These are phyloP conservation scores for Macroventuria anomochaeta DNA, from an alignment of 2,329 filamentous ascomycete genomes.

Conservation along the genomic window DNA sequence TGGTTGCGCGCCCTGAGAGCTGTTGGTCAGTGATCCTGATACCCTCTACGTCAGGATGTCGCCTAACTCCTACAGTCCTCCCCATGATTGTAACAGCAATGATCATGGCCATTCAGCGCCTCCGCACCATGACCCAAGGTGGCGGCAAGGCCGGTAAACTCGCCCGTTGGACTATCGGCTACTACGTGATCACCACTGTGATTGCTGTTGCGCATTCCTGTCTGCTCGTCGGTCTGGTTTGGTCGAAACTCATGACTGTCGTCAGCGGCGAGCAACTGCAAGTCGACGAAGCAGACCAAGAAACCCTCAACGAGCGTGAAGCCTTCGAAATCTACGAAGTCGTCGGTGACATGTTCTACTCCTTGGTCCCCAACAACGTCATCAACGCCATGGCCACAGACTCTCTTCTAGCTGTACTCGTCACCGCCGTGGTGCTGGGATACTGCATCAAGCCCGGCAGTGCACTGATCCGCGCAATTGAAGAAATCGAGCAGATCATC, in stretches of 20 bases:
- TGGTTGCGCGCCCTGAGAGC: slow-evolving; percentile 60
- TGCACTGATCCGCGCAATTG: slow-evolving; percentile 52
- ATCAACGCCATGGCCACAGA: slow-evolving; percentile 57
- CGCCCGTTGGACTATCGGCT: slow-evolving; percentile 58
- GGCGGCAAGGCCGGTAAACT: slow-evolving; percentile 50
- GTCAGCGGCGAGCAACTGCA: slow-evolving; percentile 46
- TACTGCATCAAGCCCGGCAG: slow-evolving; percentile 54
- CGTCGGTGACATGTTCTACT: slow-evolving; percentile 58
- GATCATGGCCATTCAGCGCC: slow-evolving; percentile 58
- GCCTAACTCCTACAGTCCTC: slow-evolving; percentile 50
- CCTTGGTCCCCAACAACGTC: slow-evolving; percentile 59
- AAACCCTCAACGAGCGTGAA: slow-evolving; percentile 46
- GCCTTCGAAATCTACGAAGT: slow-evolving; percentile 51
- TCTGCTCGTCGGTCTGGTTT: slow-evolving; percentile 57
- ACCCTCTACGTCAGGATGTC: neutral
- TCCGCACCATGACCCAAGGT: slow-evolving; percentile 55
- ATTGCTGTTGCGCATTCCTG: slow-evolving; percentile 57
- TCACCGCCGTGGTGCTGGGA: slow-evolving; percentile 56
- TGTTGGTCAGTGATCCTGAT: slow-evolving; percentile 49
- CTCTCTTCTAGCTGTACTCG: slow-evolving; percentile 56
- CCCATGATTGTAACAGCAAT: slow-evolving; percentile 61
- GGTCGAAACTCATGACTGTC: slow-evolving; percentile 54
- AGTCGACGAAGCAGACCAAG: slow-evolving; percentile 39
- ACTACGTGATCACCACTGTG: slow-evolving; percentile 59
- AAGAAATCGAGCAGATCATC: slow-evolving; percentile 59